Evolutionary conservation across 2,329 filamentous ascomycete species (phyloP).

Genomic region (Penicillium sp.): DNA sequence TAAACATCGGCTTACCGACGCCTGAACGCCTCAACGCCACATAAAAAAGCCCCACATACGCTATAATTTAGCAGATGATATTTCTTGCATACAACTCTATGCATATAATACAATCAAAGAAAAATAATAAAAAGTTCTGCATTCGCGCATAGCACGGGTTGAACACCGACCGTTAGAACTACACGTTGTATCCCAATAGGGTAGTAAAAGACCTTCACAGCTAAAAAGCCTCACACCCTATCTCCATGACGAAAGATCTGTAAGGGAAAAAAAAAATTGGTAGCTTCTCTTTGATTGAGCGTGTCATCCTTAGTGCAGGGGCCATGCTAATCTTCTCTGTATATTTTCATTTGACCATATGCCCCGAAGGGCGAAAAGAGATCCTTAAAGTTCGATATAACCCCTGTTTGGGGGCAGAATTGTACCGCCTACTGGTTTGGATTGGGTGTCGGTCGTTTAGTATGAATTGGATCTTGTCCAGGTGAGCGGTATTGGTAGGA

Average conservation of each 20-base stretch:
- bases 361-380: conserved; percentile 41
- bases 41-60: background rate
- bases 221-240: background rate
- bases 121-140: background rate
- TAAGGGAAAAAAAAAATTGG: conserved; percentile 57
- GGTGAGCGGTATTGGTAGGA: too few species aligned
- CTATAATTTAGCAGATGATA: background rate
- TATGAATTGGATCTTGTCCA: too few species aligned
- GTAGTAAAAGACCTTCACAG: background rate
- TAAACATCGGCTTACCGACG: background rate
- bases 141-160: background rate
- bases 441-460: background rate
- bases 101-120: too few species aligned
- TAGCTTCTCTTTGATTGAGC: conserved; percentile 77
- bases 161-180: background rate
- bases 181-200: background rate
- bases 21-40: background rate
- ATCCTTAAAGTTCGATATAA: background rate
- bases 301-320: conserved; percentile 93
- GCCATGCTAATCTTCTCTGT: conserved; percentile 82
- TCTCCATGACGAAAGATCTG: background rate
- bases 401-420: fast-evolving
- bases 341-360: conserved; percentile 67
- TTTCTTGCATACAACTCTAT: background rate
- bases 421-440: background rate